A percentile compares a stretch with the other conserved stretches of the same genome.
phyloP scores from a whole-genome alignment of 306 rosid genomes.

The Quercus mongolica region DNA sequence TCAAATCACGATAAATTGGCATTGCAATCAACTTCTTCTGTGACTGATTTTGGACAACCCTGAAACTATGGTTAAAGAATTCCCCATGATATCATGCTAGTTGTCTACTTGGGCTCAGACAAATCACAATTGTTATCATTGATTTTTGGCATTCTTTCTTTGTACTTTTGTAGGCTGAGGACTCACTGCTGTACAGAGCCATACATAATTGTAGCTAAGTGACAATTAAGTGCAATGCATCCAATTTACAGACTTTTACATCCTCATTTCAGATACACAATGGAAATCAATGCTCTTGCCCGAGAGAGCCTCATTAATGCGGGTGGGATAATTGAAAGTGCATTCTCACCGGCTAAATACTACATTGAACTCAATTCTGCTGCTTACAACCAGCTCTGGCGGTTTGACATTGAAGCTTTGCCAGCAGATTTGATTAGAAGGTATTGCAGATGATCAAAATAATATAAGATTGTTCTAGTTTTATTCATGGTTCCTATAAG shows the following conservation, averaged over 20 bases:
- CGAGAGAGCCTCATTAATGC: conserved; percentile 35
- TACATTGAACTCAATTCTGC: conserved; percentile 29
- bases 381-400: conserved; percentile 35
- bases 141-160: not conserved
- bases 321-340: conserved; percentile 30
- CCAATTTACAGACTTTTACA: conserved; percentile 36
- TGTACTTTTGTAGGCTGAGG: conserved; percentile 17
- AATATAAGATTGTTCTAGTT: not conserved
- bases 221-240: conserved; percentile 41
- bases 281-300: conserved; percentile 41
- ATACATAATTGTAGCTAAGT: conserved; percentile 32
- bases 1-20: not conserved
- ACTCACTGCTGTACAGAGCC: conserved; percentile 37
- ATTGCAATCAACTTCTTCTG: not conserved
- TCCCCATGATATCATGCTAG: not conserved
- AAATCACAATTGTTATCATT: not conserved
- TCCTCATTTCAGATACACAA: conserved; percentile 44
- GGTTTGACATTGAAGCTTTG: conserved; percentile 34
- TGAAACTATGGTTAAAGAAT: not conserved
- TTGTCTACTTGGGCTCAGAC: not conserved
- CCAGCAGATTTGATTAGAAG: conserved; percentile 41
- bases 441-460: not conserved
- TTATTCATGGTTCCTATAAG: not conserved
- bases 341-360: conserved; percentile 29
- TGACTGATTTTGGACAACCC: not conserved